Base-by-base conservation (phyloP, 495 filamentous ascomycete species). In the Daldinia concentrica region DNA sequence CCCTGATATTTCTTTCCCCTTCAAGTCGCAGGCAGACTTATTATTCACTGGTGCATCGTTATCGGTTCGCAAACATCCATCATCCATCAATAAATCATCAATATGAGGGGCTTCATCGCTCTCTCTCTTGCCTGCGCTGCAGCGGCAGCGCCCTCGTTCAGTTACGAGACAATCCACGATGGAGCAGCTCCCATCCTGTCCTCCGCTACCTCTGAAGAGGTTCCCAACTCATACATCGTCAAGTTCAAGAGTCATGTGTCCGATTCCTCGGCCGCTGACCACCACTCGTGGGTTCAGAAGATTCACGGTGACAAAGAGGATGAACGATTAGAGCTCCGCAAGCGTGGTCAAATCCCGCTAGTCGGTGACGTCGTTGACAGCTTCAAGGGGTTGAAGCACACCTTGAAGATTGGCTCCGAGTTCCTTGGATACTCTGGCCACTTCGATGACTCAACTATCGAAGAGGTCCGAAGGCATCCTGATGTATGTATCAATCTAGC, bases 241-340 rank as follows among this genome's bases (percentile, higher is more conserved):
- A 93, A 97, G 71, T 98, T 99, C 88, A 98, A 99, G 90, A 91
- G 95, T 80, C 93, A 98, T 78, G 91, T 99, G 61, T 84, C 84
- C 65, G 80, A 89, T 26, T 82, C 82, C 19, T 83, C 87, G 58
- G 93, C 91, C 12, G 79, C 86, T 26, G 86, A 86, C 72, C 96
- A 99, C 78, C 94, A 97, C 78, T 88, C 79, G 79, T 99, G 96
- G 96, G 90, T 99, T 75, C 89, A 97, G 84, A 87, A 92, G 82
- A 86, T 97, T 74, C 92, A 95, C 78, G 73, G 82, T 43, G 77
- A 89, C 61, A 83, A 80, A 69, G 84, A 91, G 79, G 81, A 78
- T 37, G 76, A 82, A 52, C 89, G 88, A 68, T 86, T 85, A 74
- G 94, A 97, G 84, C 90, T 98, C 74, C 89, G 90, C 79, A 98